phyloP scores from a whole-genome alignment of 2,329 filamentous ascomycete species.

The Cytospora piceicola region DNA sequence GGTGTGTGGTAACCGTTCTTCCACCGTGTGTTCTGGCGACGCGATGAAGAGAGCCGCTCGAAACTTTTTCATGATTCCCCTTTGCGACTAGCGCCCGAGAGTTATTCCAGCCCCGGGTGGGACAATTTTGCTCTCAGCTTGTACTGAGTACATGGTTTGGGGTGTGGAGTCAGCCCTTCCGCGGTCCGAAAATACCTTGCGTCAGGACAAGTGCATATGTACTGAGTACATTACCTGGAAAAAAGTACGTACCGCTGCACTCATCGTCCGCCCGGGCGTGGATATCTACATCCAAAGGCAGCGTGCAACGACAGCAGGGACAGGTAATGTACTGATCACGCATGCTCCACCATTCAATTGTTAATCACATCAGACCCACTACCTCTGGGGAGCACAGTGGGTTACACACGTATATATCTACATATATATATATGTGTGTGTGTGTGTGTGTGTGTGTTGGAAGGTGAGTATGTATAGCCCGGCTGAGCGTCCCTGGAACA shows the following conservation, averaged over 20 bases:
- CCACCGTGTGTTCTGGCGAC: neutral
- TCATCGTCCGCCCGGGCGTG: too few species aligned
- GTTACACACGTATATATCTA: too few species aligned
- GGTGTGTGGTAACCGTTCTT: neutral
- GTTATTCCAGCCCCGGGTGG: slow-evolving; percentile 29
- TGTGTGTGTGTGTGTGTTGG: too few species aligned
- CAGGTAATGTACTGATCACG: too few species aligned
- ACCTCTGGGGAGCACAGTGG: neutral
- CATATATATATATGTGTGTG: too few species aligned
- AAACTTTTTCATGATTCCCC: slow-evolving; percentile 25
- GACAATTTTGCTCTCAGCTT: neutral
- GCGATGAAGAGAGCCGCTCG: slow-evolving; percentile 10
- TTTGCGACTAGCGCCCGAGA: slow-evolving; percentile 26
- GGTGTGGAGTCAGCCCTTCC: neutral
- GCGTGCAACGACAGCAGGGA: too few species aligned
- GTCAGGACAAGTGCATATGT: neutral
- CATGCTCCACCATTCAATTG: too few species aligned
- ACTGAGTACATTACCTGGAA: neutral
- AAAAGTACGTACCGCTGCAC: neutral
- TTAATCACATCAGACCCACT: too few species aligned
- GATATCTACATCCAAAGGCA: neutral
- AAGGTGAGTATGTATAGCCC: too few species aligned
- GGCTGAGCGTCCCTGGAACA: too few species aligned
- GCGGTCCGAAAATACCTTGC: neutral
- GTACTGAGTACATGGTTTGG: neutral